These are phyloP conservation scores for Yamagishiella unicocca DNA, from an alignment of 139 green algal genomes.

Conservation along the genomic window DNA sequence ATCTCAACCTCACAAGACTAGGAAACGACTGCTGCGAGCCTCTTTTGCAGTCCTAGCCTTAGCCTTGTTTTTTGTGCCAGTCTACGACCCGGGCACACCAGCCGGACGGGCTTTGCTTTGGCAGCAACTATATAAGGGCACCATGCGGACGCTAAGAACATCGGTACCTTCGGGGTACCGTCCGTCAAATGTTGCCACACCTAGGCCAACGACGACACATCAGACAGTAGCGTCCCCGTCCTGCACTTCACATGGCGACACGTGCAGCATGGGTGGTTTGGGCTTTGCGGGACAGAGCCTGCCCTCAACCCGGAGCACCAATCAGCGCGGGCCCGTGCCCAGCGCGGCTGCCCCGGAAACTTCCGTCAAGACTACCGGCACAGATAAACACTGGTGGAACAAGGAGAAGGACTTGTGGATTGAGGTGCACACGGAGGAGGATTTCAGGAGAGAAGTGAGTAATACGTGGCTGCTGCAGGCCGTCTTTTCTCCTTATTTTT, in stretches of 20 bases:
- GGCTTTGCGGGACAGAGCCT: constrained; percentile 9
- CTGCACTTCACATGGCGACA: constrained; percentile 12
- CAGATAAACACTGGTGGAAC: constrained; percentile 58
- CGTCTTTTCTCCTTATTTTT: too few species aligned
- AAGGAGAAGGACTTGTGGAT: constrained; percentile 61
- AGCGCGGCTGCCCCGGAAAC: background rate
- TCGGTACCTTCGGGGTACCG: background rate
- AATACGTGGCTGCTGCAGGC: background rate
- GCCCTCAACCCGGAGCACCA: background rate
- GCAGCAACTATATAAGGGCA: background rate
- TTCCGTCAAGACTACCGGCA: background rate
- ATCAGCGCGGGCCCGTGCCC: background rate
- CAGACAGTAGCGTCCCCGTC: background rate
- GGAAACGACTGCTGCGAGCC: background rate
- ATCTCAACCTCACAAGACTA: background rate
- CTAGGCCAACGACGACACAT: background rate
- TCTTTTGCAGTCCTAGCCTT: background rate
- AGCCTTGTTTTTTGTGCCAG: background rate
- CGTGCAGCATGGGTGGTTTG: background rate
- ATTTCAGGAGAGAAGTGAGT: constrained; percentile 50
- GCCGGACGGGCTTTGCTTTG: background rate
- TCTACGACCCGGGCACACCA: background rate
- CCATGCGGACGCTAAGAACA: constrained; percentile 4
- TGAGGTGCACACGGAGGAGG: constrained; percentile 59
- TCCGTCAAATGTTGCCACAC: background rate